phyloP scores from a whole-genome alignment of 345 rosid genomes.

The Kernera saxatilis region DNA sequence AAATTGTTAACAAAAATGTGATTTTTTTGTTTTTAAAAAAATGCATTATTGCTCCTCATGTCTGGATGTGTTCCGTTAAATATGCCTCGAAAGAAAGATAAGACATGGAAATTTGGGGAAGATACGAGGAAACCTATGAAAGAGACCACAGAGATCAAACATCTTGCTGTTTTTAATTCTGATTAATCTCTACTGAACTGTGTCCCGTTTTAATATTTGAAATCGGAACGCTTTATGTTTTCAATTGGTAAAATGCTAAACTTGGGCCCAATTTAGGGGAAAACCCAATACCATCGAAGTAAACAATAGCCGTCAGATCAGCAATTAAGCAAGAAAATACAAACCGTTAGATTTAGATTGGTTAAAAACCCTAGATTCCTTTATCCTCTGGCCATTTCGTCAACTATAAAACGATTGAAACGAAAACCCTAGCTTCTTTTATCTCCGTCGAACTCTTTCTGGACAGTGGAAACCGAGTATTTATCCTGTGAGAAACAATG shows the following conservation, averaged over 20 bases:
- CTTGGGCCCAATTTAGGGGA: background rate
- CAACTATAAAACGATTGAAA: constrained; percentile 8
- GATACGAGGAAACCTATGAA: background rate
- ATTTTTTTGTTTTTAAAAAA: background rate
- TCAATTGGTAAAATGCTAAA: background rate
- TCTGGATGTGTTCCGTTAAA: background rate
- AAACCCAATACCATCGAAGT: constrained; percentile 1
- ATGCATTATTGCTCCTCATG: background rate
- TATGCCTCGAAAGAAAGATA: background rate
- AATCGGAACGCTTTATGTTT: background rate
- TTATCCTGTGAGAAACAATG: constrained; percentile 24
- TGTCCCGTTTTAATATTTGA: background rate
- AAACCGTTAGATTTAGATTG: constrained; percentile 22
- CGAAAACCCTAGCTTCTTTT: constrained; percentile 13
- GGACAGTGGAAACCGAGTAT: background rate
- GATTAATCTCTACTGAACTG: background rate
- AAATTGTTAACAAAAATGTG: background rate
- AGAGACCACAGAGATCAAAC: background rate
- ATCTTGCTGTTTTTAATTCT: background rate
- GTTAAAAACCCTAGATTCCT: constrained; percentile 16
- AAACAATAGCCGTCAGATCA: constrained; percentile 24
- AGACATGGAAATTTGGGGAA: background rate
- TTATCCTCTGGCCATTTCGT: background rate
- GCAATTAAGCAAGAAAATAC: background rate
- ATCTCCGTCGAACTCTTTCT: constrained; percentile 8